These are phyloP conservation scores for Globisporangium paddicum DNA, from an alignment of 352 stramenopile genomes.

Conservation along the genomic window DNA sequence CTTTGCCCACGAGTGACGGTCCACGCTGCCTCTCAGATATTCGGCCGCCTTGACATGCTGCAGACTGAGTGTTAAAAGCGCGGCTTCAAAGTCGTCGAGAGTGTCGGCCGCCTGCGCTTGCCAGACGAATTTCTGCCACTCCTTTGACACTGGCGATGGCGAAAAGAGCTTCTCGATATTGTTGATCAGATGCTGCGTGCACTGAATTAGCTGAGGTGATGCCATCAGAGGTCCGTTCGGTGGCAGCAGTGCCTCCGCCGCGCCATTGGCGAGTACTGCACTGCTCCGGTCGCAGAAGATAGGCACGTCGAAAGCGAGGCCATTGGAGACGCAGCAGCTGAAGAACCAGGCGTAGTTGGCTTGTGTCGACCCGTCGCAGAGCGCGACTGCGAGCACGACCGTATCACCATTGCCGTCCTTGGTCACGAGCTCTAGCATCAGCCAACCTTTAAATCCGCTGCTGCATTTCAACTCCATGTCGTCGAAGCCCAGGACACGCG, in stretches of 20 bases:
- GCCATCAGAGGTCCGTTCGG: neutral
- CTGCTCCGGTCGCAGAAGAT: constrained; percentile 30
- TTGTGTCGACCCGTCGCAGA: constrained; percentile 30
- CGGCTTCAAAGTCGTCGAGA: constrained; percentile 21
- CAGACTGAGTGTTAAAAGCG: constrained; percentile 16
- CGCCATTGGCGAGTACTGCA: constrained; percentile 11
- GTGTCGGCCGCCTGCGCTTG: constrained; percentile 29
- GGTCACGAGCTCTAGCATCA: constrained; percentile 29
- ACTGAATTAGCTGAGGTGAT: constrained; percentile 32
- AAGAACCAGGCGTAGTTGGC: constrained; percentile 40
- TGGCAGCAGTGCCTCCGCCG: constrained; percentile 17
- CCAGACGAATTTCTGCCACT: constrained; percentile 6
- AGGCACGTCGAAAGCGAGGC: constrained; percentile 25
- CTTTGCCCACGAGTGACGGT: constrained; percentile 31
- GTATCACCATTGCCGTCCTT: constrained; percentile 38
- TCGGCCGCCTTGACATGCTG: constrained; percentile 14
- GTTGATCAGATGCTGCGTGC: constrained; percentile 25
- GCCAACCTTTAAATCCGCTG: constrained; percentile 26
- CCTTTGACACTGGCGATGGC: constrained; percentile 15
- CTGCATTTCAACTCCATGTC: constrained; percentile 22
- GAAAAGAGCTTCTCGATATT: constrained; percentile 19
- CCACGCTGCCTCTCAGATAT: constrained; percentile 15
- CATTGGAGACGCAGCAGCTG: constrained; percentile 21
- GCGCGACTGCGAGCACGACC: constrained; percentile 28
- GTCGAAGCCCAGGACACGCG: constrained; percentile 26